Evolutionary conservation across 1,284 basidiomycete genomes (phyloP).

Genomic region (Moesziomyces antarcticus): DNA sequence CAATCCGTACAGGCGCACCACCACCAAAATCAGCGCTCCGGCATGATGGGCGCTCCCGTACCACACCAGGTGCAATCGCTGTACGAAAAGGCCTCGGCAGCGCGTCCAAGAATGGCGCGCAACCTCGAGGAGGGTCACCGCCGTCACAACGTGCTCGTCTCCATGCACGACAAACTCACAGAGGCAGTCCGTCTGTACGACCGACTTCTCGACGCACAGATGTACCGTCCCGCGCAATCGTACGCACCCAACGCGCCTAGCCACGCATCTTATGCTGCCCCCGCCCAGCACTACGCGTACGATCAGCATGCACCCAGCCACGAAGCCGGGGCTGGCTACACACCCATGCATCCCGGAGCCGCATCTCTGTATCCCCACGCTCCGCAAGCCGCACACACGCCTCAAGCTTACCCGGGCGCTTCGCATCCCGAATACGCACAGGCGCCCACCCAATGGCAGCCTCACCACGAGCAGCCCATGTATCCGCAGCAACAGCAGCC

Average conservation of each 20-base stretch:
- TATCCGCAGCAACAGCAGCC: slow-evolving; percentile 17
- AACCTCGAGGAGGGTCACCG: slow-evolving; percentile 85
- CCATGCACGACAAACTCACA: slow-evolving; percentile 93
- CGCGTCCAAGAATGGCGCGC: slow-evolving; percentile 84
- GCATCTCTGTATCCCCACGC: slow-evolving; percentile 26
- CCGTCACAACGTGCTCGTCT: slow-evolving; percentile 85
- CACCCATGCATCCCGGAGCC: slow-evolving; percentile 9
- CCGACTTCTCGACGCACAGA: slow-evolving; percentile 83
- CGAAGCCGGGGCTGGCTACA: slow-evolving; percentile 8
- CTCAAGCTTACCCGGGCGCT: background rate
- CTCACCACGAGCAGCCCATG: slow-evolving; percentile 15
- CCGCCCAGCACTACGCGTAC: slow-evolving; percentile 18
- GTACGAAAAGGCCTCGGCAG: slow-evolving; percentile 82
- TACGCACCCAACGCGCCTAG: slow-evolving; percentile 17
- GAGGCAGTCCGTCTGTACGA: slow-evolving; percentile 92
- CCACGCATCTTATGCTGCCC: slow-evolving; percentile 6
- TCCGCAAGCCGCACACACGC: slow-evolving; percentile 1
- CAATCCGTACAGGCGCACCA: slow-evolving; percentile 56
- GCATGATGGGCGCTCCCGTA: slow-evolving; percentile 29
- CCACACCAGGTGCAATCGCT: slow-evolving; percentile 71
- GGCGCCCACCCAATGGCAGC: slow-evolving; percentile 14
- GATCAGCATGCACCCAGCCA: slow-evolving; percentile 7
- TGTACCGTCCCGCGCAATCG: slow-evolving; percentile 66
- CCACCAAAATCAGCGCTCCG: slow-evolving; percentile 43
- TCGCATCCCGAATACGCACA: slow-evolving; percentile 4